Evolutionary conservation across 495 filamentous ascomycete genomes (phyloP).

Genomic region (Xylaria acuta): DNA sequence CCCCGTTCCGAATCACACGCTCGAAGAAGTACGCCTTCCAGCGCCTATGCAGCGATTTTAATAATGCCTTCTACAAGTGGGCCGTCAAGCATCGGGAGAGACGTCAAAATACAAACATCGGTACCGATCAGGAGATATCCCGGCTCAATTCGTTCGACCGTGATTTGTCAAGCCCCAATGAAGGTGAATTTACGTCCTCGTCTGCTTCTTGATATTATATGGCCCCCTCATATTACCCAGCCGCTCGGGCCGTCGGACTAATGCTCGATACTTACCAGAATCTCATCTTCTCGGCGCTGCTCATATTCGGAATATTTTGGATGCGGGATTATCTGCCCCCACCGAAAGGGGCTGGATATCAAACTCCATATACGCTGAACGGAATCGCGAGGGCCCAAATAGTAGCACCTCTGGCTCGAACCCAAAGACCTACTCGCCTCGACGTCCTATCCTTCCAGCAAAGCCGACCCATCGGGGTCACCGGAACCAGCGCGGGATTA

Average conservation of each 20-base stretch:
- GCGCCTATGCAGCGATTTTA: conserved; percentile 12
- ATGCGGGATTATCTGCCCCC: neutral
- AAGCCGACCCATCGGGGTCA: neutral
- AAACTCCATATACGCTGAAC: conserved; percentile 1
- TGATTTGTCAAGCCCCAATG: neutral
- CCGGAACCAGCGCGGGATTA: neutral
- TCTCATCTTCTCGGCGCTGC: neutral
- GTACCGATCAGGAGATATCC: neutral
- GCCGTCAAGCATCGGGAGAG: neutral
- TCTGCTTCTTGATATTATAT: neutral
- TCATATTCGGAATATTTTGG: neutral
- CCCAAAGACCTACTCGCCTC: too few relatives aligned
- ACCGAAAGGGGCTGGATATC: conserved; percentile 4
- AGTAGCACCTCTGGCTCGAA: neutral
- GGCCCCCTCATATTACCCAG: neutral
- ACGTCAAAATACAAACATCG: neutral
- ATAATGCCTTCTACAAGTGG: conserved; percentile 8
- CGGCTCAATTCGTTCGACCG: neutral
- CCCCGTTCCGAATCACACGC: conserved; percentile 24
- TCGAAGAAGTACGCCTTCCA: conserved; percentile 25
- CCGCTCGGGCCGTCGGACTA: neutral
- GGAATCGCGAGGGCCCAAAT: neutral
- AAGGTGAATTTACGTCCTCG: neutral
- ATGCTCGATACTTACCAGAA: neutral
- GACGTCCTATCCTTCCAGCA: neutral